Evolutionary conservation across 305 asterid species (phyloP), one percentile per base, ranked within the genome.

Genomic region (Striga hermonthica): DNA sequence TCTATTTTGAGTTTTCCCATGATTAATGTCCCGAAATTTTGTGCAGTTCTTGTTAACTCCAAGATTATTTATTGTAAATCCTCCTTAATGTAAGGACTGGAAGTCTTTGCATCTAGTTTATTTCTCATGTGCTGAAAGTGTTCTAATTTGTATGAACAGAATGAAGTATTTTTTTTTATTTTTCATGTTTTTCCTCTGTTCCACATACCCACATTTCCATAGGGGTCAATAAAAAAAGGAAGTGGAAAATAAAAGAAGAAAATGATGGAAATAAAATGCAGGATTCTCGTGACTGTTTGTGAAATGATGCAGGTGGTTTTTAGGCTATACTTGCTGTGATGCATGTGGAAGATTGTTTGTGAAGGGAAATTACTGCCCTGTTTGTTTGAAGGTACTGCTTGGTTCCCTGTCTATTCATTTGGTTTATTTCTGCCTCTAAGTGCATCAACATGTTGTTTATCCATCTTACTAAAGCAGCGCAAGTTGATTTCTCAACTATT

Each of bases 261-360:
- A 16, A 34, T 22, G 7, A 10, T 54, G 60, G 13, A 22, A 54
- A 22, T 22, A 54, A 47, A 37, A 4, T 13, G 13, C 54, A 6
- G 6, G 8, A 53, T 70, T 60, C 47, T 34, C 22, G n/a, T 76
- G 73, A 72, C 76, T 48, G 60, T 63, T 40, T 49, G 56, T 76
- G 74, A 54, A 72, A 66, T 73, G 72, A 49, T 81, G 76, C 81
- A 94, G 99, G 86, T 94, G 99, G 99, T 87, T 91, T 83, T 78
- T 91, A 80, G 99, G 98, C 64, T 84, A 91, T 76, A 91, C 99
- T 58, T 94, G 97, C 60, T 94, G 99, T 76, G 98, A 94, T 85
- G 99, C 99, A 68, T 94, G 99, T 58, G 99, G 99, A 72, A 91
- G 98, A 80, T 81, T 94, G 76, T 94, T 94, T 72, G 81, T 84